Conservation (phyloP, 139 green algal species). For the Picochlorum sp. region DNA sequence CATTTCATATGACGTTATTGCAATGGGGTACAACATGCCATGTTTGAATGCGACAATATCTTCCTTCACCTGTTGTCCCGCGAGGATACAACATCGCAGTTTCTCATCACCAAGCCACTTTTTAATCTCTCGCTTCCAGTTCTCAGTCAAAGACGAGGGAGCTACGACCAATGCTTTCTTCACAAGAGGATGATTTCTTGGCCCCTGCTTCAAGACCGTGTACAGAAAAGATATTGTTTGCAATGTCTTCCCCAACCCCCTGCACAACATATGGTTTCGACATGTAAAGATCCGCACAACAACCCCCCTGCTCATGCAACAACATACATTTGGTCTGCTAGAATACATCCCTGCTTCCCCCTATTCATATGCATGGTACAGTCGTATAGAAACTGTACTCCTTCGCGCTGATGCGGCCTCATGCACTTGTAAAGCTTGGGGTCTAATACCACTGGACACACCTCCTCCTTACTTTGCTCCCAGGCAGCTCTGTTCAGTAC, state of each 20-base stretch:
- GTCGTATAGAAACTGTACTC: conserved; percentile 74
- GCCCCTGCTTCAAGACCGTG: conserved; percentile 45
- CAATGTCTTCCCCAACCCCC: conserved; percentile 42
- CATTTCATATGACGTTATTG: conserved; percentile 42
- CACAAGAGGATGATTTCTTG: conserved; percentile 18
- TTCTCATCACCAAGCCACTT: conserved; percentile 80
- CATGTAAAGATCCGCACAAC: too few relatives aligned
- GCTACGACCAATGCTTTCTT: conserved; percentile 61
- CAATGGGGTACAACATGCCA: conserved; percentile 14
- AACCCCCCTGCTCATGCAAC: too few relatives aligned
- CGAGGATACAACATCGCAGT: conserved; percentile 38
- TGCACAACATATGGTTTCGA: conserved; percentile 13
- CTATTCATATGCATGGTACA: conserved; percentile 16
- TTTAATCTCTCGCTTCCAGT: conserved; percentile 67
- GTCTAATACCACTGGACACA: conserved; percentile 54
- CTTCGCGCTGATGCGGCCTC: conserved; percentile 47
- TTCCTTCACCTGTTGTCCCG: conserved; percentile 20
- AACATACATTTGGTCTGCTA: conserved; percentile 56
- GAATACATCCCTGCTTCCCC: conserved; percentile 14
- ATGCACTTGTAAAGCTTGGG: conserved; percentile 45
- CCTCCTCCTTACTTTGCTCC: conserved; percentile 6
- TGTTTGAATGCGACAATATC: conserved; percentile 35
- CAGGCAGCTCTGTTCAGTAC: conserved; percentile 48
- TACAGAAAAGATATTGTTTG: conserved; percentile 55
- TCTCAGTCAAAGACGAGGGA: conserved; percentile 58